These are phyloP conservation scores for Skeletonema potamos DNA, from an alignment of 108 stramenopile genomes.

Conservation along the genomic window DNA sequence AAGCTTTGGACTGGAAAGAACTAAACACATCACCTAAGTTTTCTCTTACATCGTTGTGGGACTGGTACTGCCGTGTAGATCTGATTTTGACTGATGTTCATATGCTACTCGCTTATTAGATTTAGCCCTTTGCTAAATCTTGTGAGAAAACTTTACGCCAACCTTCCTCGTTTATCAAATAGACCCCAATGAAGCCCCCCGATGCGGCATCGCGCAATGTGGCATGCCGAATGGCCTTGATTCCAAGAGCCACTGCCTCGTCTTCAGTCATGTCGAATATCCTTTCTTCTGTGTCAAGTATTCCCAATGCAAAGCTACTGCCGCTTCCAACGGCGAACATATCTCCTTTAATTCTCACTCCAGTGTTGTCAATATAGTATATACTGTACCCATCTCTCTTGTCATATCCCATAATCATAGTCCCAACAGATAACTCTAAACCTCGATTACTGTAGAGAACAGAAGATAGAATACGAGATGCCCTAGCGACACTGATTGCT, in stretches of 20 bases:
- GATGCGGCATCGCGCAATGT: constrained; percentile 86
- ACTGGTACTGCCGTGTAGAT: too few relatives aligned
- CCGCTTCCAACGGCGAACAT: constrained; percentile 87
- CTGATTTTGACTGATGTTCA: too few relatives aligned
- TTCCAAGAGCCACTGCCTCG: constrained; percentile 81
- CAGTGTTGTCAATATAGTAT: constrained; percentile 86
- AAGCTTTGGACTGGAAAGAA: constrained; percentile 75
- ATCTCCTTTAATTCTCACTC: constrained; percentile 76
- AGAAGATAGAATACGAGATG: constrained; percentile 68
- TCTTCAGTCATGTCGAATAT: constrained; percentile 66
- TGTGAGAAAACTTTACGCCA: constrained; percentile 83
- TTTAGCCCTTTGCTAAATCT: constrained; percentile 57
- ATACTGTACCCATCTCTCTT: constrained; percentile 62
- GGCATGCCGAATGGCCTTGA: constrained; percentile 88
- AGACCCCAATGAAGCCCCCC: constrained; percentile 88
- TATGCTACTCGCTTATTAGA: not conserved
- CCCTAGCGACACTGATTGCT: constrained; percentile 76
- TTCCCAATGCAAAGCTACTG: constrained; percentile 85
- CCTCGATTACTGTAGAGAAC: constrained; percentile 60
- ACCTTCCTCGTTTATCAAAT: constrained; percentile 69
- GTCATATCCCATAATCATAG: constrained; percentile 86
- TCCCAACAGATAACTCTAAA: constrained; percentile 73
- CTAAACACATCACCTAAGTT: constrained; percentile 2
- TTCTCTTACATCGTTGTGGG: too few relatives aligned
- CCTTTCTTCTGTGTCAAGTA: constrained; percentile 70